Evolutionary conservation across 2,329 filamentous ascomycete genomes (phyloP), one percentile per base, ranked within the genome.

Genomic region (Epichloe typhina): DNA sequence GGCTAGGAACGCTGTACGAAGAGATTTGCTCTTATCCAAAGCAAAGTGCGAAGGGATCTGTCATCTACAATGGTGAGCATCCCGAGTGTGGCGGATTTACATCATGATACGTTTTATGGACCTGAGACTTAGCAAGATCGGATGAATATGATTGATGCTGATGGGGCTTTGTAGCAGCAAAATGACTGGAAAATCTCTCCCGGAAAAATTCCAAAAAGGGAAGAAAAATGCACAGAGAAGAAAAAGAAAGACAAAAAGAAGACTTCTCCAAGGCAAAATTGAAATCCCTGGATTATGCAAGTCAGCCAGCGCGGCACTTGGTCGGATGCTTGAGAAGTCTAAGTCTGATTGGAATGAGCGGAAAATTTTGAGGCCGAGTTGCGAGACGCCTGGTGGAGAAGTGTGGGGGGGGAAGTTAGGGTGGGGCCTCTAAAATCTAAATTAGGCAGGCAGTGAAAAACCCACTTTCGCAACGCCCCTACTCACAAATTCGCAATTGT

Each of bases 41-140:
- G 15, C 55, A 51, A 40, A 31, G 40, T 23, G 31, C 21, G 19
- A 19, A 17, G 5, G 57, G 53, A 46, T 58, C 56, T 54, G 62
- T 63, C 63, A 65, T 66, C 58, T 62, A 56, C 60, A 66, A 62
- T 59, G 57, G 66, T 68, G 66, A 68, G 66, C 61, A 59, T 66
- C 58, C 59, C 62, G 61, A 59, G 65, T 12, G 58, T 54, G 52
- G 47, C 57, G 52, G 58, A 51, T 56, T 39, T 57, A 60, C 59
- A 59, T 65, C 56, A 52, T 67, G 63, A 66, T 66, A 66, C 64
- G 62, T 52, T 58, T 43, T 65, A 65, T 66, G 65, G 64, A 67
- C 65, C 65, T 67, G 56, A 61, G 53, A 55, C 53, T 63, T 62
- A 62, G 56, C 55, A 62, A 37, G 47, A 58, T 56, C 61, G 54